These are phyloP conservation scores for Phytopythium litorale DNA, from an alignment of 352 stramenopile species.

Conservation along the genomic window DNA sequence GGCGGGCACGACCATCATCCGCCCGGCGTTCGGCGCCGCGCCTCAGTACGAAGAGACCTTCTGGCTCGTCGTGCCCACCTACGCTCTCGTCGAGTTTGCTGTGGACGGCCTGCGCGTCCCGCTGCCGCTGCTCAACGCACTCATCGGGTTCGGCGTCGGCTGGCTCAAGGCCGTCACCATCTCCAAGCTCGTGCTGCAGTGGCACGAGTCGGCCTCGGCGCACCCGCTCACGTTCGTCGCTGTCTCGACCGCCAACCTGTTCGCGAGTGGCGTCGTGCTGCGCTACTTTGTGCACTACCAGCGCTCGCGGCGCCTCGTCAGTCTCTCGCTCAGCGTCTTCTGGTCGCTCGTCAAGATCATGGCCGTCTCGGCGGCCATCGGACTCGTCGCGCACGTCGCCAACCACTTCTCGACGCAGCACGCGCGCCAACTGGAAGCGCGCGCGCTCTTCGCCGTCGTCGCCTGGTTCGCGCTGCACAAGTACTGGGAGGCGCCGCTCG, in stretches of 20 bases:
- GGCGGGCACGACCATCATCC: constrained; percentile 60
- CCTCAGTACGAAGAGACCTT: constrained; percentile 60
- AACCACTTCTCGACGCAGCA: constrained; percentile 51
- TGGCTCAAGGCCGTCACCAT: constrained; percentile 77
- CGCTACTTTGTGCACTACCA: constrained; percentile 53
- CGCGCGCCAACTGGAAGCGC: constrained; percentile 47
- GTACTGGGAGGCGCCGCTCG: constrained; percentile 57
- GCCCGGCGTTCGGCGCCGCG: constrained; percentile 44
- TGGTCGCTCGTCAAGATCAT: constrained; percentile 46
- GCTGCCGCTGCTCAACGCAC: constrained; percentile 35
- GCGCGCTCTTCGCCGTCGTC: constrained; percentile 53
- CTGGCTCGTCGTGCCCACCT: constrained; percentile 54
- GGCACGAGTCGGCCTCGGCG: constrained; percentile 35
- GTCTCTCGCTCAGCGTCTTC: constrained; percentile 29
- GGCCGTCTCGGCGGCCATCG: constrained; percentile 32
- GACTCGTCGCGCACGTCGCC: constrained; percentile 49
- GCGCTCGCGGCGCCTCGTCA: constrained; percentile 27
- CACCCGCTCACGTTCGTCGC: constrained; percentile 59
- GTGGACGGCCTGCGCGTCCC: constrained; percentile 40
- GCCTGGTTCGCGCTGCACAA: constrained; percentile 73
- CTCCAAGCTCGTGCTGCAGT: constrained; percentile 59
- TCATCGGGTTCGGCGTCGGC: constrained; percentile 53
- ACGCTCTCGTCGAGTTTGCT: constrained; percentile 37
- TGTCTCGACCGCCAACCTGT: constrained; percentile 67
- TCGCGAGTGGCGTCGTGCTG: constrained; percentile 54